Percentiles rank a stretch among this genome's conserved stretches.
Evolutionary conservation across 2,329 filamentous ascomycete genomes (phyloP).

Genomic region (Xylariaceae sp.): DNA sequence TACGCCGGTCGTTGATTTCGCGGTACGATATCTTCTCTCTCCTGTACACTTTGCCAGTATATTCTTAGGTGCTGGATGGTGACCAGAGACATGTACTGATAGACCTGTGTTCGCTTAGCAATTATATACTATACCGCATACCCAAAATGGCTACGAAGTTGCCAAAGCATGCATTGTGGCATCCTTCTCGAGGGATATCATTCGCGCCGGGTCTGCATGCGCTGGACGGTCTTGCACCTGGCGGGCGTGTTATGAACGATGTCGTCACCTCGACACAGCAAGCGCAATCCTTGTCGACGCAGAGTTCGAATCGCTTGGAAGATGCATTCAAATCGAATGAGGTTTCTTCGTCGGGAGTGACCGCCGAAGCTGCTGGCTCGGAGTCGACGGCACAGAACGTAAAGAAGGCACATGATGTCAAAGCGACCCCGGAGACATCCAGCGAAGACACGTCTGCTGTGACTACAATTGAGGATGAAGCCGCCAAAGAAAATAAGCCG

Average conservation of each 20-base stretch:
- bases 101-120: slow-evolving; percentile 1
- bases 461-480: background rate
- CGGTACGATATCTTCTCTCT: background rate
- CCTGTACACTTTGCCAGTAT: background rate
- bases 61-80: background rate
- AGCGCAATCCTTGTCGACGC: too few species aligned
- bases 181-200: slow-evolving; percentile 28
- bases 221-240: too few species aligned
- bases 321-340: too few species aligned
- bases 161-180: slow-evolving; percentile 27
- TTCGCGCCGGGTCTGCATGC: slow-evolving; percentile 18
- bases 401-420: too few species aligned
- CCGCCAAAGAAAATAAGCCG: slow-evolving; percentile 2
- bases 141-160: slow-evolving; percentile 23
- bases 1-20: too few species aligned
- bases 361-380: too few species aligned
- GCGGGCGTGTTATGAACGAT: too few species aligned
- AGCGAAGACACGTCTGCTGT: background rate
- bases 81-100: background rate
- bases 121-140: slow-evolving; percentile 6
- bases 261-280: too few species aligned
- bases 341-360: too few species aligned
- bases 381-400: too few species aligned
- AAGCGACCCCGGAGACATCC: too few species aligned
- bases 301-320: too few species aligned